Base-by-base conservation (phyloP, 441 rosid species). In the Populus hybrid region DNA sequence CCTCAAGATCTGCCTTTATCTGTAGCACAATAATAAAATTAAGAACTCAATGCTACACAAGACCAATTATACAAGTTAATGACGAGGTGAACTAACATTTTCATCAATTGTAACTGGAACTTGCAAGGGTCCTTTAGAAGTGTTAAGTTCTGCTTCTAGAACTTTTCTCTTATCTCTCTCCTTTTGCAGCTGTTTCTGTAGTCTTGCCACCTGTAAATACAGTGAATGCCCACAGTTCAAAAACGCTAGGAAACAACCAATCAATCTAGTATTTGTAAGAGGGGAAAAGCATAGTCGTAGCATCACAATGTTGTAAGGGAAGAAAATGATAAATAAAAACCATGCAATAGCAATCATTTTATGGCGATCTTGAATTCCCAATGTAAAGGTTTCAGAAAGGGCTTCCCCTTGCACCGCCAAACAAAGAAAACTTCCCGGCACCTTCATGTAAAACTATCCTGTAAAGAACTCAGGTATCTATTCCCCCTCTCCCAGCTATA, bases 161-260 rank as follows among this genome's bases (percentile, higher is more conserved):
- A 88, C 87, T 79, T 46, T 76, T 83, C 87, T 89, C 85, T 83
- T 88, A 70, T 89, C 89, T 81, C 87, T 89, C 88, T 95, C 97
- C 83, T 80, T 89, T 81, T 87, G 95, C 89, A 97, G 88, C 82
- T 90, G 90, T 76, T 89, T 95, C 82, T 90, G 91, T 76, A 97
- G 92, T 85, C 93, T 92, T 84, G 82, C 88, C 80, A 97, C 65
- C 65, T 61, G 65, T 61, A n/a, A 61, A 61, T 61, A 61, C 26
- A 61, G 9, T 8, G 12, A n/a, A 61, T n/a, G 26, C 10, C 65
- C 65, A n/a, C 5, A n/a, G 4, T 57, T 65, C 73, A 68, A 54
- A 40, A 65, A 63, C 5, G 32, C 71, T 54, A n/a, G 46, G 35
- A 73, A 67, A 35, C 42, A 57, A 46, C 42, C 42, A n/a, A 8